Evolutionary conservation across 108 stramenopile genomes (phyloP), one percentile per base, ranked within the genome.

Genomic region (Seminavis robusta): DNA sequence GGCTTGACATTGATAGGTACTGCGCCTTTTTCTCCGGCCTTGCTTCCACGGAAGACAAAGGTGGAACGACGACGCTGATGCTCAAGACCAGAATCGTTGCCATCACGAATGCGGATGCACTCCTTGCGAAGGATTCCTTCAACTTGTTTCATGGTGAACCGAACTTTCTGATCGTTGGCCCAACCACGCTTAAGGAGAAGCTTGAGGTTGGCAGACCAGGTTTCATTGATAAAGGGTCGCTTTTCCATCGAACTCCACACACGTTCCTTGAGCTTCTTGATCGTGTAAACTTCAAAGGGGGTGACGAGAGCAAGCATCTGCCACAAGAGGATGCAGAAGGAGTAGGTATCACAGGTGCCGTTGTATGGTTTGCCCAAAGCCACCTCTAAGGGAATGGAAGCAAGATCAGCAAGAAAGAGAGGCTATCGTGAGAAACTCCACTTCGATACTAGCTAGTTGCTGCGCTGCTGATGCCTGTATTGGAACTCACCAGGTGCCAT

Each of bases 281-380:
- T 17, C 3, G 49, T 54, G 31, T 45, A 69, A 26, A 36, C 61
- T 3, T 31, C 56, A 57, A 76, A 88, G 44, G 86, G 83, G 8
- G 62, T 61, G 9, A 80, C 69, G 57, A 83, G 52, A 8, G 69
- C 38, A 20, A 68, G 69, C 4, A 89, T 79, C 51, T 89, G 81
- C 79, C 81, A 88, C 36, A 86, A 61, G 39, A 93, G 55, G 27
- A 93, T 82, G 7, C 77, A 71, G 39, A 88, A 82, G 16, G 83
- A 85, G 60, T 93, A 93, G 9, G 87, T 85, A 71, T 93, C 92
- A 13, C 80, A 83, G 6, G 60, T 68, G 38, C 84, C 81, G 64
- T 85, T 84, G 69, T 93, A 93, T 3, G 85, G 81, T 38, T 76
- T 29, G 52, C 65, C 71, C 49, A 65, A 49, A 2, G 82, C 82